Evolutionary conservation across 306 rosid species (phyloP), one percentile per base, ranked within the genome.

Genomic region (Lupinus albus): DNA sequence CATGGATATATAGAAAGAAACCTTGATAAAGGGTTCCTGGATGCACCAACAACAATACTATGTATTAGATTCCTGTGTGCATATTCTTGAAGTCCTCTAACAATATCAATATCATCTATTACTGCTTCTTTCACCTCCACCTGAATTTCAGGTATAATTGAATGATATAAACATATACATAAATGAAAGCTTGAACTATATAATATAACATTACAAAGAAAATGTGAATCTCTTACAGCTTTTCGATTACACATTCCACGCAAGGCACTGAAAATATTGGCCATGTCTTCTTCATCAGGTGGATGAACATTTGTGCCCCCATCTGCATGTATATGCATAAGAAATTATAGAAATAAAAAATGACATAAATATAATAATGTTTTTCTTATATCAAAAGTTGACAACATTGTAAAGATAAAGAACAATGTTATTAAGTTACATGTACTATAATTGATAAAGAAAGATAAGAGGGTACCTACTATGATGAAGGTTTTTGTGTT

Each of bases 401-500:
- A 25, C 30, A 25, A 1, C 30, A 25, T 25, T 25, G 30, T 25
- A 25, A 25, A 25, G 4, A 25, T 25, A 25, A 25, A 25, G 4
- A 25, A 25, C 3, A 25, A 25, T 2, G 30, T 25, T 25, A 0
- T 25, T 25, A 25, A 25, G 30, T 25, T 25, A 3, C 0, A 1
- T 25, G 30, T 2, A 25, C 30, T 25, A 25, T 25, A 25, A 25
- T 25, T 25, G 30, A 25, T 25, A 25, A 25, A 2, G 70, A 74
- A 60, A 57, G 78, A 61, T 12, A 62, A 70, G 81, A 81, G 74
- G 92, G 81, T 90, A 90, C 92, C 94, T 86, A 93, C 99, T 85
- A 72, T 84, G 25, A 70, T 42, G 59, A 59, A 56, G 54, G 73
- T 56, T 69, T 85, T 86, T 86, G 68, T 74, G 77, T 48, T 76